Evolutionary conservation across 371 early-diverging fungal genomes (phyloP).

Genomic region (Lichtheimia ornata): DNA sequence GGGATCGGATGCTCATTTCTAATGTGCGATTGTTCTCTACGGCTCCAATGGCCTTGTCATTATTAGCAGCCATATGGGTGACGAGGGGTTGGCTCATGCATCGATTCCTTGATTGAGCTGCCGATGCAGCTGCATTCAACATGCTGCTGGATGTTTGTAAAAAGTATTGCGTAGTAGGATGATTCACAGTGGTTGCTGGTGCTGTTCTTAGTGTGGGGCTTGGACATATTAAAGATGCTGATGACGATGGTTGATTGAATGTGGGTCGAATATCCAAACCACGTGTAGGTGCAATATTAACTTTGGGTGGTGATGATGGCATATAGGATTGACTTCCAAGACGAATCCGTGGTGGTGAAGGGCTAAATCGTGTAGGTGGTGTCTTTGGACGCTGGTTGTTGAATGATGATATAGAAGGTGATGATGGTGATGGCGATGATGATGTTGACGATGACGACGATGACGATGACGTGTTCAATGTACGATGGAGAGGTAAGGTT

Average conservation of each 20-base stretch:
- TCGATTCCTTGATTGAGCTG: conserved; percentile 20
- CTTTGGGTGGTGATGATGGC: conserved; percentile 11
- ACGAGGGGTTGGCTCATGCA: conserved; percentile 1
- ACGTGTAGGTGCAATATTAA: conserved; percentile 40
- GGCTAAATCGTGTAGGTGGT: not conserved
- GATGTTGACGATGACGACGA: too few relatives aligned
- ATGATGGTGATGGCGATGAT: too few relatives aligned
- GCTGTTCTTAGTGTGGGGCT: not conserved
- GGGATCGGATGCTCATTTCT: conserved; percentile 28
- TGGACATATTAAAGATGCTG: too few relatives aligned
- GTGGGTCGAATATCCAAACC: not conserved
- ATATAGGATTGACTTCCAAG: not conserved
- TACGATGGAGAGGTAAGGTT: not conserved
- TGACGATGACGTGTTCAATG: not conserved
- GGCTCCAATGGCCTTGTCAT: conserved; percentile 24
- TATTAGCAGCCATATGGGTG: conserved; percentile 10
- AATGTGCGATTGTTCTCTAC: conserved; percentile 22
- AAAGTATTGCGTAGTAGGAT: conserved; percentile 50
- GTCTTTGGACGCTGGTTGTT: too few relatives aligned
- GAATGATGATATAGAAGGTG: too few relatives aligned
- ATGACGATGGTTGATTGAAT: too few relatives aligned
- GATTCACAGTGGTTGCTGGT: not conserved
- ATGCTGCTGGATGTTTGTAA: conserved; percentile 46
- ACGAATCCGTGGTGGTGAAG: not conserved
- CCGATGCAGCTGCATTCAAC: conserved; percentile 42